Conservation (phyloP, 495 filamentous ascomycete species). For the Talaromyces nanjingensis region DNA sequence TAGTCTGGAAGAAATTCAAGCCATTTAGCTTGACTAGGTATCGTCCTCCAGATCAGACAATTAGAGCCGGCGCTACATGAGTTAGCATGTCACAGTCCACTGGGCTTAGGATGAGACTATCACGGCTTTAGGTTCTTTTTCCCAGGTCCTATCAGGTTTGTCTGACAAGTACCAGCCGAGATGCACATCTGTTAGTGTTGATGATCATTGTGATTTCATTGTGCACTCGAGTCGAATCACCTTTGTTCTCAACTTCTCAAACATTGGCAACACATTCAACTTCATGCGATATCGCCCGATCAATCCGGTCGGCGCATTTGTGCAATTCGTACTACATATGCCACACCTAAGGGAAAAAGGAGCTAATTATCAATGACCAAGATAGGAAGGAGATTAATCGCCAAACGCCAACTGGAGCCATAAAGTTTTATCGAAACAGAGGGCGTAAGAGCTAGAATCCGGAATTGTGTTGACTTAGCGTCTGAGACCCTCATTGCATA, state of each 20-base stretch:
- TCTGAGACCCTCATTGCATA: neutral
- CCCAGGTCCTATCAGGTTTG: neutral
- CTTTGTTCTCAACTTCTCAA: neutral
- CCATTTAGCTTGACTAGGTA: neutral
- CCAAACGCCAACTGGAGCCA: neutral
- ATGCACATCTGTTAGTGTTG: neutral
- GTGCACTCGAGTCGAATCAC: neutral
- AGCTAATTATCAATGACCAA: neutral
- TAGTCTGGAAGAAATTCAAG: neutral
- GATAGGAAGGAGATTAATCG: neutral
- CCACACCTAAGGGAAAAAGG: neutral
- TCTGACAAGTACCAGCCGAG: neutral
- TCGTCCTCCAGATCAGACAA: neutral
- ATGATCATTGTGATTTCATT: neutral
- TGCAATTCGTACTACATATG: neutral
- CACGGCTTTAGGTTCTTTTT: neutral
- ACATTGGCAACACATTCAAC: neutral
- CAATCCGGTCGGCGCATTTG: neutral
- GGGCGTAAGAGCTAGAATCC: neutral
- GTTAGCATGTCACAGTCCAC: neutral
- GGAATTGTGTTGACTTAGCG: neutral
- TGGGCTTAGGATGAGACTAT: neutral
- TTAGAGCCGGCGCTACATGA: neutral
- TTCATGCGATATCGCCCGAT: neutral
- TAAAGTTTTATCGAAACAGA: neutral